Evolutionary conservation across 1,284 basidiomycete genomes (phyloP), one percentile per base, ranked within the genome.

Genomic region (Hypsizygus ulmarius): DNA sequence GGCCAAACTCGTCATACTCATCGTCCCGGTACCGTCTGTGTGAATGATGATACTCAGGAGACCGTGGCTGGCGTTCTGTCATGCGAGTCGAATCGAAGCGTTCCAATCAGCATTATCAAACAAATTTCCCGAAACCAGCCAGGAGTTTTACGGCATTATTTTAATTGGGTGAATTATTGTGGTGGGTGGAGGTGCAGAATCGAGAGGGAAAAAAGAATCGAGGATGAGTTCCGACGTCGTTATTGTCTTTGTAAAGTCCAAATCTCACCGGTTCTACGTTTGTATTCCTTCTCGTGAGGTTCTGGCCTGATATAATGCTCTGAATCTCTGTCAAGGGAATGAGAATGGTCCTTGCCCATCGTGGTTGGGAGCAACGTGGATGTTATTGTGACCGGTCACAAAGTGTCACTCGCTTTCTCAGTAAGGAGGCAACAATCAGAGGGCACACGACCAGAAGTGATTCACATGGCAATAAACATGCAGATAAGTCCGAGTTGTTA

Each of bases 241-340:
- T 21, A n/a, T 18, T 12, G 14, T 7, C 12, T 27, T 34, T 21
- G 9, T 12, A 3, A 25, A 2, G 29, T 28, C 5, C n/a, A 21
- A 40, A 25, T 49, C 54, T 56, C 52, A 56, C 54, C 54, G 42
- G 45, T 36, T 39, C 32, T 49, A 25, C 21, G 3, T 4, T 25
- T 14, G 32, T 46, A 32, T 12, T 43, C 30, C 33, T 12, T 46
- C 4, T 42, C 32, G 12, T 12, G 10, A 32, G 27, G 10, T 28
- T 30, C n/a, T 5, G 21, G 8, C 32, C 19, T 19, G 14, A 5
- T 12, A 11, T 10, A 11, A 32, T 16, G 33, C 32, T 39, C 27
- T 18, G 41, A n/a, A 21, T 18, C 15, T 29, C 33, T 42, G 27
- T 45, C 49, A 38, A 47, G 41, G 14, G 49, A 45, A 28, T 16